These are phyloP conservation scores for Sphagnum fallax DNA, from an alignment of 228 moss, liverwort and hornwort species.

Conservation along the genomic window DNA sequence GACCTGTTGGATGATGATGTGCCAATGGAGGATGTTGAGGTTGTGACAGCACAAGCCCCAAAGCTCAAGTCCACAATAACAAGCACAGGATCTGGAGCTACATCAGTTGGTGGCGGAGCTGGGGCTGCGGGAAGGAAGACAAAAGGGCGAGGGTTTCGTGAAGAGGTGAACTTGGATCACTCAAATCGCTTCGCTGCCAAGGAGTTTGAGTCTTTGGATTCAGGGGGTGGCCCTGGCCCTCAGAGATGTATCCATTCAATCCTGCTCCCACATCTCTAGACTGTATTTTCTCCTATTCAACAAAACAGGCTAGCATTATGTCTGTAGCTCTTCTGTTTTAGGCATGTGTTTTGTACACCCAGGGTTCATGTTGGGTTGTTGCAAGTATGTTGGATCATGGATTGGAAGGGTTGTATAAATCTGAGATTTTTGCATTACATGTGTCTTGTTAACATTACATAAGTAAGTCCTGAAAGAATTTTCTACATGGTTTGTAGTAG, in stretches of 20 bases:
- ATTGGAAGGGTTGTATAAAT: too few relatives aligned
- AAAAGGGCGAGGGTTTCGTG: slow-evolving; percentile 94
- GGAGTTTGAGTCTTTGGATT: slow-evolving; percentile 86
- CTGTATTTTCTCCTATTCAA: not conserved
- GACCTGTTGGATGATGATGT: slow-evolving; percentile 94
- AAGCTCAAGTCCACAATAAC: slow-evolving; percentile 95
- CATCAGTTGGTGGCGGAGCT: slow-evolving; percentile 34
- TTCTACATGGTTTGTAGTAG: too few relatives aligned
- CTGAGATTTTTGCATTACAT: too few relatives aligned
- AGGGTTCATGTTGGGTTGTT: too few relatives aligned
- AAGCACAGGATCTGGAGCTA: slow-evolving; percentile 54
- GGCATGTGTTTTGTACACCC: too few relatives aligned
- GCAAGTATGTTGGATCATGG: too few relatives aligned
- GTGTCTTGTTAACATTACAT: too few relatives aligned
- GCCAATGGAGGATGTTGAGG: slow-evolving; percentile 77
- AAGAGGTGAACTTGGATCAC: slow-evolving; percentile 73
- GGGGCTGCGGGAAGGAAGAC: slow-evolving; percentile 62
- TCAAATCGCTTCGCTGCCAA: slow-evolving; percentile 77
- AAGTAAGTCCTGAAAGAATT: too few relatives aligned
- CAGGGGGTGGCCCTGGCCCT: slow-evolving; percentile 91
- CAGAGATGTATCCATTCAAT: slow-evolving; percentile 81
- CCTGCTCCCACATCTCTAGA: not conserved
- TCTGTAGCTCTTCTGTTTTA: too few relatives aligned
- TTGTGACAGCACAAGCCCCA: slow-evolving; percentile 41
- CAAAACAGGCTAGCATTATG: too few relatives aligned